These are phyloP conservation scores for Rhizophora apiculata DNA, from an alignment of 345 rosid genomes.

Conservation along the genomic window DNA sequence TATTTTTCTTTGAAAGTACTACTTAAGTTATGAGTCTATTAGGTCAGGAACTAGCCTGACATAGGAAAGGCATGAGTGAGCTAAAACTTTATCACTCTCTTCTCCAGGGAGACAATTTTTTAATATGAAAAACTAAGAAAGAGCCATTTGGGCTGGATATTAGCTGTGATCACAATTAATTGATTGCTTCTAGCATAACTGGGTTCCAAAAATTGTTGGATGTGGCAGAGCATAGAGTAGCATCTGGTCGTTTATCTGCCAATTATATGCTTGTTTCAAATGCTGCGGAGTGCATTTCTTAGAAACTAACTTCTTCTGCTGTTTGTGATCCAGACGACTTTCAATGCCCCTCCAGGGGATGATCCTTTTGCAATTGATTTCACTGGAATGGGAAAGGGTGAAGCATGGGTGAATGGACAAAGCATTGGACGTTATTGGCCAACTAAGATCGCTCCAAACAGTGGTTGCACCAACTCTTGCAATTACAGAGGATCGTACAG, in stretches of 20 bases:
- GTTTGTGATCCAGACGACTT: slow-evolving; percentile 48
- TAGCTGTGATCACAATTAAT: background rate
- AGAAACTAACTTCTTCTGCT: slow-evolving; percentile 9
- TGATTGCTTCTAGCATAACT: background rate
- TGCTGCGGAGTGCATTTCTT: slow-evolving; percentile 4
- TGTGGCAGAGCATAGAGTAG: background rate
- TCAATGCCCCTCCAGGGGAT: slow-evolving; percentile 63
- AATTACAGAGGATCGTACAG: slow-evolving; percentile 68
- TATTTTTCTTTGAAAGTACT: background rate
- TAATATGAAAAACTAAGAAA: no score
- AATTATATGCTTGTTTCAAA: background rate
- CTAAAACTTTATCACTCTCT: no score
- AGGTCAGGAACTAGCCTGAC: background rate
- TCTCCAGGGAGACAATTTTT: no score
- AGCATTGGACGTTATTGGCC: slow-evolving; percentile 98
- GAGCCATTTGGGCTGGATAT: background rate
- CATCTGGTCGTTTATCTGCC: background rate
- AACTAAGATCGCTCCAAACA: slow-evolving; percentile 39
- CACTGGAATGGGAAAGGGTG: slow-evolving; percentile 88
- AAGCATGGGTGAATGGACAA: slow-evolving; percentile 96
- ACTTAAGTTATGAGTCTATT: background rate
- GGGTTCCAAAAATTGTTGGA: background rate
- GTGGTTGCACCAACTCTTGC: slow-evolving; percentile 69
- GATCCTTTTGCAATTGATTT: slow-evolving; percentile 82
- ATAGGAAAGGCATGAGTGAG: no score